Conservation (phyloP, 306 rosid species). For the Canavalia ensiformis region DNA sequence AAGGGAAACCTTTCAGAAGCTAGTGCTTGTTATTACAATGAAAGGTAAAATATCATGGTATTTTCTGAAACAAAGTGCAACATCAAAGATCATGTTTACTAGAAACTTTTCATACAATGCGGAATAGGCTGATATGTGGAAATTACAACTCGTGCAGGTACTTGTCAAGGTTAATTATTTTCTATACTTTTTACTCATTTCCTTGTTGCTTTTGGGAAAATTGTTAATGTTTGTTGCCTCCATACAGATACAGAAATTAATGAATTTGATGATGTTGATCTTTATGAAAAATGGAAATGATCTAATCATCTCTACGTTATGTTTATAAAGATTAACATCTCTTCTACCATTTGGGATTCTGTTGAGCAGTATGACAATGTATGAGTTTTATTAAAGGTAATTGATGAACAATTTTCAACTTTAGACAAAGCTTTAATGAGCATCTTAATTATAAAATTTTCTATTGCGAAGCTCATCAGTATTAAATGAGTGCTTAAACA, state of each 20-base stretch:
- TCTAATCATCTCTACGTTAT: no score
- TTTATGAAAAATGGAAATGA: no score
- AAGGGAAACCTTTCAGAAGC: conserved; percentile 21
- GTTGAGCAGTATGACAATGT: no score
- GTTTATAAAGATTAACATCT: no score
- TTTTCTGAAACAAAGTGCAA: conserved; percentile 24
- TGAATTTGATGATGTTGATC: no score
- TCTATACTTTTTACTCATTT: conserved; percentile 5
- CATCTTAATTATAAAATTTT: no score
- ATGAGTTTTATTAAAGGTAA: no score
- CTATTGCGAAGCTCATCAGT: no score
- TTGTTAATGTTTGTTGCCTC: conserved; percentile 59
- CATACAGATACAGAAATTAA: conserved; percentile 18
- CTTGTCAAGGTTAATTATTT: background rate
- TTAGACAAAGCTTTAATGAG: no score
- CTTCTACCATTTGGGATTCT: no score
- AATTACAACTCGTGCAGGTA: background rate
- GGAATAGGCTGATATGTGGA: conserved; percentile 64
- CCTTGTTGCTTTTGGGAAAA: conserved; percentile 46
- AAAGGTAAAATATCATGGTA: background rate
- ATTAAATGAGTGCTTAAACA: no score
- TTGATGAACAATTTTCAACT: no score
- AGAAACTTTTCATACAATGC: conserved; percentile 58
- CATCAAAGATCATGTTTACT: conserved; percentile 59
- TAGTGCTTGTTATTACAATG: background rate